These are phyloP conservation scores for Ophiostoma perfectum DNA, from an alignment of 2,329 filamentous ascomycete species.

Conservation along the genomic window DNA sequence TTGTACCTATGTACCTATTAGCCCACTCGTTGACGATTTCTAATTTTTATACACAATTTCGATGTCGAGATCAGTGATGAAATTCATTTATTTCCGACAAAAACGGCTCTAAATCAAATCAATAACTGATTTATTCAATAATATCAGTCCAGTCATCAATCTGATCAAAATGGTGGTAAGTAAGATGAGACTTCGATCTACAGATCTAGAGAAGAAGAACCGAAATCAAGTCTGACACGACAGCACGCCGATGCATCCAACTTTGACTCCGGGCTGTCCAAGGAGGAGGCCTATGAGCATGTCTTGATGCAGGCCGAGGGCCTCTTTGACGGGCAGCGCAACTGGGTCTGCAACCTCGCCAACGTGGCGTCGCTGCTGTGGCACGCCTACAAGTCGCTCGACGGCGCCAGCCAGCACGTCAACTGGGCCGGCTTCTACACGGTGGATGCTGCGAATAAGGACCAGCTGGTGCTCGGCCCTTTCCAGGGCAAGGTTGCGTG, in stretches of 20 bases:
- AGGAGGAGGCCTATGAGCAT: conserved; percentile 68
- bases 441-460: conserved; percentile 40
- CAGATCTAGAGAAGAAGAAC: too few relatives aligned
- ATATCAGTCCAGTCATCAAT: background rate
- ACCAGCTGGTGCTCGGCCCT: conserved; percentile 66
- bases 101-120: background rate
- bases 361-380: conserved; percentile 72
- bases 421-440: conserved; percentile 84
- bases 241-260: conserved; percentile 76
- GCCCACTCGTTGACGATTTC: background rate
- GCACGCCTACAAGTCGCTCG: conserved; percentile 71
- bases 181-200: too few relatives aligned
- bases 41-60: conserved; percentile 6
- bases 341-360: conserved; percentile 75
- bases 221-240: conserved; percentile 29
- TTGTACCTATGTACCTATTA: background rate
- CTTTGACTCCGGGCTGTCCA: conserved; percentile 61
- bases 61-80: background rate
- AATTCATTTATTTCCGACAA: too few relatives aligned
- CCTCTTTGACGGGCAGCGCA: conserved; percentile 66
- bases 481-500: conserved; percentile 79
- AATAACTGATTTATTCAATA: background rate
- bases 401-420: conserved; percentile 57
- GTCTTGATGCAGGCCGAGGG: conserved; percentile 65
- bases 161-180: conserved; percentile 17